These are phyloP conservation scores for Closterium sp. DNA, from an alignment of 139 green algal species.

Conservation along the genomic window DNA sequence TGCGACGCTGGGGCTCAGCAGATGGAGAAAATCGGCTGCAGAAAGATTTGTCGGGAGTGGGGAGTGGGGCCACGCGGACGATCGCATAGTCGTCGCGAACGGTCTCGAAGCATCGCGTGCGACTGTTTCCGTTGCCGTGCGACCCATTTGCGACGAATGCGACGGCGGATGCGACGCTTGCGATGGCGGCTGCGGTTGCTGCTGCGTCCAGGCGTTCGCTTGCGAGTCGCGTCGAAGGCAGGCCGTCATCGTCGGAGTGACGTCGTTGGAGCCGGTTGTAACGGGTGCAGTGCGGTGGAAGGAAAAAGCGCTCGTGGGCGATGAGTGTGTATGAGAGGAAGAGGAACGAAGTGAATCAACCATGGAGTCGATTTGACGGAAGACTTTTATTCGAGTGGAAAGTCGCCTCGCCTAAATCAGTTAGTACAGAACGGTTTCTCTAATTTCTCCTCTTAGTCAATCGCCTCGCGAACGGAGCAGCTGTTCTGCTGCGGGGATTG, in stretches of 20 bases:
- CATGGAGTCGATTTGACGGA: neutral
- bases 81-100: neutral
- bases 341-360: neutral
- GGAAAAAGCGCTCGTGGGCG: neutral
- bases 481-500: too few relatives aligned
- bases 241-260: neutral
- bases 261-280: neutral
- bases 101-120: neutral
- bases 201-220: neutral
- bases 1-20: neutral
- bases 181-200: neutral
- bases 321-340: neutral
- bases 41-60: neutral
- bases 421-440: neutral
- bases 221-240: neutral
- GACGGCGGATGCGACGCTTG: neutral
- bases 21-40: neutral
- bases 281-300: neutral
- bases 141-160: neutral
- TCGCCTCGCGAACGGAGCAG: neutral
- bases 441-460: neutral
- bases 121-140: neutral
- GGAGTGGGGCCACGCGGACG: neutral
- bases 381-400: neutral
- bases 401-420: neutral